Percentiles rank a stretch among this genome's conserved stretches.
Evolutionary conservation across 2,329 filamentous ascomycete genomes (phyloP).

Genomic region (Fusarium subglutinans): DNA sequence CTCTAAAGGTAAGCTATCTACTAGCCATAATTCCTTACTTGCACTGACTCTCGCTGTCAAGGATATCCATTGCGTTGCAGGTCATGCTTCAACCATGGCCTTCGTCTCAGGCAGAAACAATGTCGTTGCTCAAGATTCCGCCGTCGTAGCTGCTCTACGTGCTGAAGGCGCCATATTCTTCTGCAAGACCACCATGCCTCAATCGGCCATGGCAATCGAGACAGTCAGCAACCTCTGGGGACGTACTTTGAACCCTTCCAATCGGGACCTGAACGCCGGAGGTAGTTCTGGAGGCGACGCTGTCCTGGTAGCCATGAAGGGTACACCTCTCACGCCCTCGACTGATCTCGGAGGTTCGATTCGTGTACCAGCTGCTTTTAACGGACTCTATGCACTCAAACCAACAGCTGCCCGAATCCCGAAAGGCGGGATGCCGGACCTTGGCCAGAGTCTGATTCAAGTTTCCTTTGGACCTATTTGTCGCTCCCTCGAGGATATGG

Average conservation of each 20-base stretch:
- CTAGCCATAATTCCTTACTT: no score
- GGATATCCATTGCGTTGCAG: background rate
- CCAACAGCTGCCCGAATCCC: constrained; percentile 33
- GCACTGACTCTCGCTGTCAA: background rate
- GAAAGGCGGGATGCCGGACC: constrained; percentile 16
- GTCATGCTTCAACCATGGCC: background rate
- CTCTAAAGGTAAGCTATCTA: background rate
- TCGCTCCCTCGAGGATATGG: constrained; percentile 7
- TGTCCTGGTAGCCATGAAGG: constrained; percentile 47
- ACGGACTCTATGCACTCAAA: constrained; percentile 41
- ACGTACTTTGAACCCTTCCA: constrained; percentile 68
- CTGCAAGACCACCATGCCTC: constrained; percentile 73
- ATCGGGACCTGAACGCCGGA: constrained; percentile 64
- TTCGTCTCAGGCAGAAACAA: background rate
- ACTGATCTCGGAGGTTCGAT: constrained; percentile 49
- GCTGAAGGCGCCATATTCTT: constrained; percentile 68
- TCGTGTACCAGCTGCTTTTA: constrained; percentile 42
- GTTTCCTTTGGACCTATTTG: constrained; percentile 54
- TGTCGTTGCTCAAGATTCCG: background rate
- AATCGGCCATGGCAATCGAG: constrained; percentile 61
- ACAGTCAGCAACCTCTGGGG: constrained; percentile 70
- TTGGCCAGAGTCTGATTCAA: constrained; percentile 43
- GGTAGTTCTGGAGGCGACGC: constrained; percentile 67
- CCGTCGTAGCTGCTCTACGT: background rate
- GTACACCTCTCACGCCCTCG: constrained; percentile 45